A percentile compares a stretch with the other conserved stretches of the same genome.
These are phyloP conservation scores for Wickerhamomyces subpelliculosus DNA, from an alignment of 805 yeast species.

Conservation along the genomic window DNA sequence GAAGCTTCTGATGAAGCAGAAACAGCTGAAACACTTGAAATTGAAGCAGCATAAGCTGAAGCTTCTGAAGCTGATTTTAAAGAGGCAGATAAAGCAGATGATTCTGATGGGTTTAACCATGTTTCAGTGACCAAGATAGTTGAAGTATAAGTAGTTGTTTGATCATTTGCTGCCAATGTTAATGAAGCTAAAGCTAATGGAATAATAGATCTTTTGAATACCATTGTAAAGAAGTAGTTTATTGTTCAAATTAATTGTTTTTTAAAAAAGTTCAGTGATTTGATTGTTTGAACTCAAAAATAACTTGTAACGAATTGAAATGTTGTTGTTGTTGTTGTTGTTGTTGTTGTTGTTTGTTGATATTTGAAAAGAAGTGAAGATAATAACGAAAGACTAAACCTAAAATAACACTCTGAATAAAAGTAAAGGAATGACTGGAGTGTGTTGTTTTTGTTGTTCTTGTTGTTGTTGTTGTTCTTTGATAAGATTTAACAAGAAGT, in stretches of 20 bases:
- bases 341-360: neutral
- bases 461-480: no score
- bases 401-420: slow-evolving; percentile 19
- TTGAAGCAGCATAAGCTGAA: slow-evolving; percentile 2
- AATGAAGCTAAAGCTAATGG: slow-evolving; percentile 23
- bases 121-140: slow-evolving; percentile 29
- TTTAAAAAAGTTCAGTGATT: no score
- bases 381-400: no score
- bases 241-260: neutral
- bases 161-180: slow-evolving; percentile 29
- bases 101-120: slow-evolving; percentile 21
- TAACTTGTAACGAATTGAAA: no score
- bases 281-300: no score
- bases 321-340: no score
- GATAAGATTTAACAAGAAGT: no score
- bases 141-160: slow-evolving; percentile 30
- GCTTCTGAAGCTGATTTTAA: no score
- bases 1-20: slow-evolving; percentile 11
- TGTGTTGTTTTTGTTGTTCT: no score
- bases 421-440: slow-evolving; percentile 25
- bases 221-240: slow-evolving; percentile 11
- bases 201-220: slow-evolving; percentile 13
- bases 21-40: slow-evolving; percentile 14
- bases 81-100: no score
- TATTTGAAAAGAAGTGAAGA: neutral